Evolutionary conservation across 2,329 filamentous ascomycete species (phyloP).

Genomic region (Arachnopeziza araneosa): DNA sequence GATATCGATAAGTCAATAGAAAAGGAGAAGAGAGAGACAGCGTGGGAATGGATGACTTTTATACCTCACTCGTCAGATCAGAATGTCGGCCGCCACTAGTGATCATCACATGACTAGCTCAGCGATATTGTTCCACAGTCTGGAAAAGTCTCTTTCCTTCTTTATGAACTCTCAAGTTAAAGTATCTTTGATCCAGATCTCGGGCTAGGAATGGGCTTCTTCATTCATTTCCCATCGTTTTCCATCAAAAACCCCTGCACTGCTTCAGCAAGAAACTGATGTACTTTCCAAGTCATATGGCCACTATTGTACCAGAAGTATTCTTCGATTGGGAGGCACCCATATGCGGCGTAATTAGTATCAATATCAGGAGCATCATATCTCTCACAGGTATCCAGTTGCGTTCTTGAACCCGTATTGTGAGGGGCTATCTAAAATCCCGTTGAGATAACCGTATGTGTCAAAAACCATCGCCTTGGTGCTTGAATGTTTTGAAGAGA

Average conservation of each 20-base stretch:
- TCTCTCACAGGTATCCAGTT: conserved; percentile 38
- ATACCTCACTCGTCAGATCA: too few species aligned
- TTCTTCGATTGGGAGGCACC: conserved; percentile 37
- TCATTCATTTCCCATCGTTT: background rate
- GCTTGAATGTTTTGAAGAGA: conserved; percentile 24
- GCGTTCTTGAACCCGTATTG: conserved; percentile 41
- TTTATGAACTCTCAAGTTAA: too few species aligned
- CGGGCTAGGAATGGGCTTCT: background rate
- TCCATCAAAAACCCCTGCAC: conserved; percentile 17
- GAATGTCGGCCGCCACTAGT: too few species aligned
- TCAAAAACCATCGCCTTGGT: conserved; percentile 39
- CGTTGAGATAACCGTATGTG: conserved; percentile 37
- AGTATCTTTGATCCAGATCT: too few species aligned
- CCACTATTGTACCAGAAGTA: conserved; percentile 46
- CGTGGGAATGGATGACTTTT: too few species aligned
- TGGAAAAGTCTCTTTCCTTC: too few species aligned
- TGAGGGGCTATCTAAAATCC: conserved; percentile 37
- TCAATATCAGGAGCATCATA: conserved; percentile 42
- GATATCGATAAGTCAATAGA: too few species aligned
- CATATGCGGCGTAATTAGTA: conserved; percentile 38
- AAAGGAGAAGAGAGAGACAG: too few species aligned
- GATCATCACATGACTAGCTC: too few species aligned
- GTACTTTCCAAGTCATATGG: conserved; percentile 39
- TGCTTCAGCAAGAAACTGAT: conserved; percentile 33
- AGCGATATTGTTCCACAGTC: too few species aligned